Conservation (phyloP, 805 yeast species). For the Lipomyces chichibuensis region DNA sequence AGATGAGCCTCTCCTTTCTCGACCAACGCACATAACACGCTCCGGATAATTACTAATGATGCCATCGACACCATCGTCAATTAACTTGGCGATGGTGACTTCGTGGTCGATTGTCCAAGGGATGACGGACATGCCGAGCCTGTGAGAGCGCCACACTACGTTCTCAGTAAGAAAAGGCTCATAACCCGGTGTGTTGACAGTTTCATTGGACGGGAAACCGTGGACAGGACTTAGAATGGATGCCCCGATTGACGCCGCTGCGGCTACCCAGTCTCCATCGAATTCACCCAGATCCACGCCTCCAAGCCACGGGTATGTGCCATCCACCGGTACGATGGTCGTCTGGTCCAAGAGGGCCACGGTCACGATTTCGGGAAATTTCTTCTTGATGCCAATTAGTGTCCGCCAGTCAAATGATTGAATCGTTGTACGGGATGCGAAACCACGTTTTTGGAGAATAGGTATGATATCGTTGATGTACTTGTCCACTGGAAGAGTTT, state of each 20-base stretch:
- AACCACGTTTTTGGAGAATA: neutral
- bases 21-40: neutral
- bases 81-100: neutral
- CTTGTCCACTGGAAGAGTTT: neutral
- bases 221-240: neutral
- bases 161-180: neutral
- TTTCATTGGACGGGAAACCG: neutral
- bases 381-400: neutral
- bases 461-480: slow-evolving; percentile 1
- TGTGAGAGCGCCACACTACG: neutral
- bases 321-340: neutral
- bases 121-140: neutral
- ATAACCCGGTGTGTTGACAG: neutral
- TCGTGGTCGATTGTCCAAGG: neutral
- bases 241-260: neutral
- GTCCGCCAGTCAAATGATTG: neutral
- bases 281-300: neutral
- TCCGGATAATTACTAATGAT: slow-evolving; percentile 1
- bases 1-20: neutral
- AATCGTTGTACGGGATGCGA: neutral
- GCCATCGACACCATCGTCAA: neutral
- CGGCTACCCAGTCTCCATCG: neutral
- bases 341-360: neutral
- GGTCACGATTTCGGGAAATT: neutral
- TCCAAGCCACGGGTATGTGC: neutral